These are phyloP conservation scores for Lunularia cruciata DNA, from an alignment of 225 moss, liverwort and hornwort genomes.

Conservation along the genomic window DNA sequence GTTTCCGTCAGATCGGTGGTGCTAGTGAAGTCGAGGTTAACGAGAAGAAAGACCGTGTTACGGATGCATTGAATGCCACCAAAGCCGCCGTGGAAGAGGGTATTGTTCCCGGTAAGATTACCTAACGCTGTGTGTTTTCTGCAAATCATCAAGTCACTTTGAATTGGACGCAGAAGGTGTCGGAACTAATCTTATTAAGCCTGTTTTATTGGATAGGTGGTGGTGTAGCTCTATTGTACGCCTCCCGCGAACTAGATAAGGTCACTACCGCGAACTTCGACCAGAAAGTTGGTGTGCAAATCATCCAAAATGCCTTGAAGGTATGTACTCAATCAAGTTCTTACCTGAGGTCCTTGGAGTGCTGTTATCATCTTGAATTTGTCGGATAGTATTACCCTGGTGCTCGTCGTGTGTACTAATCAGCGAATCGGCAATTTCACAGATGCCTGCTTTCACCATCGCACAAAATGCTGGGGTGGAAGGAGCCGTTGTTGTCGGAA, in stretches of 20 bases:
- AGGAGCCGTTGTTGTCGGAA: slow-evolving; percentile 82
- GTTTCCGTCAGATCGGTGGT: slow-evolving; percentile 68
- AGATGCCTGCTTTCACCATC: slow-evolving; percentile 93
- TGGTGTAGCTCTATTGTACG: slow-evolving; percentile 89
- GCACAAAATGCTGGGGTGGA: slow-evolving; percentile 84
- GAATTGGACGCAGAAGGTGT: not conserved
- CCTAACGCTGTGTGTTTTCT: not conserved
- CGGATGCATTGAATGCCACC: slow-evolving; percentile 91
- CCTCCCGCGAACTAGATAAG: slow-evolving; percentile 76
- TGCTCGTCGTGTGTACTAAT: not conserved
- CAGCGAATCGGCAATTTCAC: not conserved
- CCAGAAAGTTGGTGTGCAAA: slow-evolving; percentile 82
- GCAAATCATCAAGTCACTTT: not conserved
- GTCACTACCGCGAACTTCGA: slow-evolving; percentile 67
- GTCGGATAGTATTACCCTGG: not conserved
- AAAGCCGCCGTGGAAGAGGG: slow-evolving; percentile 94
- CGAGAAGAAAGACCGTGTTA: slow-evolving; percentile 93
- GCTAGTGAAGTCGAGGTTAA: slow-evolving; percentile 91
- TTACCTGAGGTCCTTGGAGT: too few relatives aligned
- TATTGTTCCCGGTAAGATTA: slow-evolving; percentile 69
- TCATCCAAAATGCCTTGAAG: slow-evolving; percentile 87
- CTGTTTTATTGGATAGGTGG: slow-evolving; percentile 48
- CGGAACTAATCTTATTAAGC: not conserved
- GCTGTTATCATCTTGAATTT: too few relatives aligned
- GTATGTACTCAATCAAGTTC: slow-evolving; percentile 27